These are phyloP conservation scores for Spergularia marina DNA, from an alignment of 148 eudicot species.

Conservation along the genomic window DNA sequence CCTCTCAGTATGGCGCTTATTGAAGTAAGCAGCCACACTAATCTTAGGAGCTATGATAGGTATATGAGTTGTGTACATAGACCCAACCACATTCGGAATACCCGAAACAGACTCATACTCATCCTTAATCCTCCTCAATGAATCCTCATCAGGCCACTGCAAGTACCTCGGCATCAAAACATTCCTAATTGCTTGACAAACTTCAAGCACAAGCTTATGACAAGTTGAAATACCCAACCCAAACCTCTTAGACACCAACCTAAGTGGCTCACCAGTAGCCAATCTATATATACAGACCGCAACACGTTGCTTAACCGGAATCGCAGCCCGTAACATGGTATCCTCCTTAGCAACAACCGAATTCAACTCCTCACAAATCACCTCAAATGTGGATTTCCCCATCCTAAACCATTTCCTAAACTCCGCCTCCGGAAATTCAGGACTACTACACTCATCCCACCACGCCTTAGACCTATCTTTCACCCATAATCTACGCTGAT, in stretches of 20 bases:
- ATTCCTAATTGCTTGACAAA: constrained; percentile 70
- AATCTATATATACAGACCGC: constrained; percentile 88
- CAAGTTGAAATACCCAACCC: constrained; percentile 97
- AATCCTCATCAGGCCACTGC: constrained; percentile 68
- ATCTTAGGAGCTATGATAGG: constrained; percentile 92
- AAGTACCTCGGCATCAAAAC: constrained; percentile 83
- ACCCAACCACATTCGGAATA: constrained; percentile 79
- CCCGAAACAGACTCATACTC: constrained; percentile 62
- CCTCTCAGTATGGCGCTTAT: constrained; percentile 69
- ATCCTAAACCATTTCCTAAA: constrained; percentile 66
- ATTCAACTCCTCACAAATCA: constrained; percentile 70
- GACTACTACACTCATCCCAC: constrained; percentile 84
- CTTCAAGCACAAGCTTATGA: constrained; percentile 87
- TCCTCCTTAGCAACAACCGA: constrained; percentile 76
- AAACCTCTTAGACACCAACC: constrained; percentile 74
- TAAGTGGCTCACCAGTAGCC: constrained; percentile 86
- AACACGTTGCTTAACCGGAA: constrained; percentile 81
- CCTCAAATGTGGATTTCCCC: constrained; percentile 75
- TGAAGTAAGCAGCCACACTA: constrained; percentile 84
- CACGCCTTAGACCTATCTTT: constrained; percentile 75
- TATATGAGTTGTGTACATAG: constrained; percentile 86
- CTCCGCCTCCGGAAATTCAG: constrained; percentile 69
- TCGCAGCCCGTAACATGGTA: constrained; percentile 73
- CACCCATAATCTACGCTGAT: constrained; percentile 76
- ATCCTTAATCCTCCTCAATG: constrained; percentile 36